Evolutionary conservation across 805 yeast species (phyloP), one percentile per base, ranked within the genome.

Genomic region (Wilhelminamyces savonicus): DNA sequence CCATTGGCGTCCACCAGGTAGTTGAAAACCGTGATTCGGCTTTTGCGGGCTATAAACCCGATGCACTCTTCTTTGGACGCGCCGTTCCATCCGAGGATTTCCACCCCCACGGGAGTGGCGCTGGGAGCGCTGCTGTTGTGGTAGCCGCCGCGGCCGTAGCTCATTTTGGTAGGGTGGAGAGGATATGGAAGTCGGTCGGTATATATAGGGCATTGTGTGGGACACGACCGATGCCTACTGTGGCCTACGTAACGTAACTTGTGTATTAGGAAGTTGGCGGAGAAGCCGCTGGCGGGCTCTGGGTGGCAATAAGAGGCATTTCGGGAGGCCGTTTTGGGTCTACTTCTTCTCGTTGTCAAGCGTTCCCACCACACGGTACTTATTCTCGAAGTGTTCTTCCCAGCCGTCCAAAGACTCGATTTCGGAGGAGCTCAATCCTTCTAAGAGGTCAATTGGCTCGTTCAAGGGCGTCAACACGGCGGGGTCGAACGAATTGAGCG

Each of bases 321-420:
- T n/a, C n/a, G n/a, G n/a, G n/a, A n/a, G n/a, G n/a, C n/a, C n/a
- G n/a, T n/a, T n/a, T n/a, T n/a, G n/a, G n/a, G n/a, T n/a, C n/a
- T 8, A 8, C 19, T 6, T 6, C 19, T 17, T 7, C 8, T 46
- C 40, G 10, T 40, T 36, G 24, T 74, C 71, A 27, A 87, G 64
- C 19, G 72, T 69, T 2, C 98, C 98, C 23, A 87, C 82, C 14
- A 75, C 65, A 2, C 82, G 77, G 50, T 92, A 92, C 63, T 92
- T 92, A 43, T 72, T 74, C 30, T 68, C 76, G 50, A 92, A 90
- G 55, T 81, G 86, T 23, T 70, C 74, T 39, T 75, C 85, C 98
- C 98, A 92, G 26, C 80, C 82, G 39, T 82, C 73, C 43, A 94
- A 62, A 4, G 90, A 69, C 32, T 75, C 80, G 24, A 42, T 40